Conservation (phyloP, 1,284 basidiomycete genomes). For the Fomitopsis betulina region DNA sequence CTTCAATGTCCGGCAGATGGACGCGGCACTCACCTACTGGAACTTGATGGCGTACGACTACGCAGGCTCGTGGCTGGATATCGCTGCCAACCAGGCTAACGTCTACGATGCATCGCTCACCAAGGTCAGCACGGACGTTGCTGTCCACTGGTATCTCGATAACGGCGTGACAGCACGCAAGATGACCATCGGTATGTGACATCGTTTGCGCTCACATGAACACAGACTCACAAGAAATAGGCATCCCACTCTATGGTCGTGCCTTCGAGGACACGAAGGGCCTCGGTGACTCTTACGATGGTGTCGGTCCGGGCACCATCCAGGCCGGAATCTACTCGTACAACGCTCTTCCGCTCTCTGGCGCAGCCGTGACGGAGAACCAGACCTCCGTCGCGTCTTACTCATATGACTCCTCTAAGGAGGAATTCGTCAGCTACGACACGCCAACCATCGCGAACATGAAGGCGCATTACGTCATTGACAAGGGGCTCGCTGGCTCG, state of each 20-base stretch:
- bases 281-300: conserved; percentile 69
- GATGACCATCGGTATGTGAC: conserved; percentile 65
- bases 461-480: conserved; percentile 75
- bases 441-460: conserved; percentile 64
- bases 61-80: conserved; percentile 65
- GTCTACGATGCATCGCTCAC: conserved; percentile 64
- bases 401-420: conserved; percentile 65
- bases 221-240: conserved; percentile 26
- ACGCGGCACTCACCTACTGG: conserved; percentile 76
- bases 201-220: background rate
- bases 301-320: conserved; percentile 73
- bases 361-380: conserved; percentile 64
- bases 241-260: conserved; percentile 82
- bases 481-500: conserved; percentile 62
- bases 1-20: conserved; percentile 70
- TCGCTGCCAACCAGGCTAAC: conserved; percentile 78
- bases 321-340: conserved; percentile 75
- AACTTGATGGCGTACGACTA: conserved; percentile 91
- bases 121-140: conserved; percentile 65
- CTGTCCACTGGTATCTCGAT: conserved; percentile 61
- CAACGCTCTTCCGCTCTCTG: conserved; percentile 63
- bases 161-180: conserved; percentile 71
- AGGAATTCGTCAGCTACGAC: conserved; percentile 78
- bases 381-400: conserved; percentile 71
- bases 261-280: conserved; percentile 80